Conservation (phyloP, 2,329 filamentous ascomycete genomes). For the Aspergillus calidoustus region DNA sequence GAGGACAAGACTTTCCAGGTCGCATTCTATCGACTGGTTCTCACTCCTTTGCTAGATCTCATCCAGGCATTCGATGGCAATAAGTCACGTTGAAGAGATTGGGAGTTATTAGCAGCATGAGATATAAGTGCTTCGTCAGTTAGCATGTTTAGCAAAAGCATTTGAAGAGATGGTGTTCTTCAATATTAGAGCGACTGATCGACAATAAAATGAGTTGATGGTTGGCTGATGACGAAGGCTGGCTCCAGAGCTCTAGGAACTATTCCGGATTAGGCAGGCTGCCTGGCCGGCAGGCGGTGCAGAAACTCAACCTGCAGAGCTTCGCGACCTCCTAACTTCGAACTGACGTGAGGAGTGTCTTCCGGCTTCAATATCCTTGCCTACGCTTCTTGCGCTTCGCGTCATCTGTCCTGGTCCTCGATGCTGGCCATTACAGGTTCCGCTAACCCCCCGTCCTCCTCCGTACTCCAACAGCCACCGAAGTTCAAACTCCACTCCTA, state of each 20-base stretch:
- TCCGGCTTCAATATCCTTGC: background rate
- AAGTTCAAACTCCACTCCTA: slow-evolving; percentile 7
- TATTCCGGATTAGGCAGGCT: background rate
- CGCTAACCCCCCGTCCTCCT: background rate
- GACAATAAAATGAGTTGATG: background rate
- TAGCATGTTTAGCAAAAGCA: background rate
- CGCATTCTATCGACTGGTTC: background rate
- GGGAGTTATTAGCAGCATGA: background rate
- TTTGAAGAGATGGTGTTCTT: background rate
- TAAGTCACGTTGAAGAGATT: background rate
- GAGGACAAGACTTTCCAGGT: slow-evolving; percentile 1
- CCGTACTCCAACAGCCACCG: background rate
- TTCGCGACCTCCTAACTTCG: background rate
- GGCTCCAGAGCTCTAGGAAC: background rate
- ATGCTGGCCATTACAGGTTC: background rate
- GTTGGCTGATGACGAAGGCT: background rate
- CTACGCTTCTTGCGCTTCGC: background rate
- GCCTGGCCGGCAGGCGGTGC: background rate
- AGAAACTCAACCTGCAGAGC: background rate
- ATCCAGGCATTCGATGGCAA: background rate
- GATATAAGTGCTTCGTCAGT: background rate
- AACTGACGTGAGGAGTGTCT: background rate
- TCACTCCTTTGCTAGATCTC: background rate
- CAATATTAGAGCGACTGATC: background rate
- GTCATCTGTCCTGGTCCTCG: background rate